Base-by-base conservation (phyloP, 2,329 filamentous ascomycete genomes). In the Arthrobotrys iridis region DNA sequence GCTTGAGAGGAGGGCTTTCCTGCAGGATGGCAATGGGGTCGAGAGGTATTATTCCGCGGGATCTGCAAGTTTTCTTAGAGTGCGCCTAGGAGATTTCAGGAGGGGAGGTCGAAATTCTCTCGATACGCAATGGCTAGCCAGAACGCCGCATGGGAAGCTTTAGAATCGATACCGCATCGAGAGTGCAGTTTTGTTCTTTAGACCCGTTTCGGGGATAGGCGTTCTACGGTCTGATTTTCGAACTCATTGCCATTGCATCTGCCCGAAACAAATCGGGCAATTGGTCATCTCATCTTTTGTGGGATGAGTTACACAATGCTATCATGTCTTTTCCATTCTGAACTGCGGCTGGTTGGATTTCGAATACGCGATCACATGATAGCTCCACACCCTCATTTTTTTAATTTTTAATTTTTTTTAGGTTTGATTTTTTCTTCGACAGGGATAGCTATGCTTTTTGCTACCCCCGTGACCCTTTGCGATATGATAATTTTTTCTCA, bases 351-450 rank as follows among this genome's bases (percentile, higher is more conserved):
- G 10, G 28, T 55, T 37, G 30, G 35, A 55, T 55, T 55, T 55
- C 24, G 50, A 55, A 30, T 11, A 18, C 22, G 20, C 35, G 15
- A 59, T 71, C 57, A 71, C 58, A 71, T 63, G 66, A 71, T 63
- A 63, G 66, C 57, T 71, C 57, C 46, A 55, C 46, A 63, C 57
- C 58, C 43, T 52, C 65, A 35, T 33, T 33, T 15, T 41, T 26
- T 18, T 18, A 43, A 50, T 20, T 46, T 18, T 37, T 13, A 22
- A 11, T n/a, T n/a, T n/a, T n/a, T n/a, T n/a, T n/a, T n/a, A n/a
- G n/a, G n/a, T n/a, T n/a, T n/a, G 43, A 11, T 11, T 8, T 48
- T 52, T 63, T 28, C 26, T 62, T n/a, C 22, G 26, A 50, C 45
- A 66, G 46, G 46, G 48, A 66, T 66, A 50, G 41, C 45, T 63